Percentiles rank a stretch among this genome's conserved stretches.
These are phyloP conservation scores for Calonectria henricotiae DNA, from an alignment of 2,329 filamentous ascomycete species.

Conservation along the genomic window DNA sequence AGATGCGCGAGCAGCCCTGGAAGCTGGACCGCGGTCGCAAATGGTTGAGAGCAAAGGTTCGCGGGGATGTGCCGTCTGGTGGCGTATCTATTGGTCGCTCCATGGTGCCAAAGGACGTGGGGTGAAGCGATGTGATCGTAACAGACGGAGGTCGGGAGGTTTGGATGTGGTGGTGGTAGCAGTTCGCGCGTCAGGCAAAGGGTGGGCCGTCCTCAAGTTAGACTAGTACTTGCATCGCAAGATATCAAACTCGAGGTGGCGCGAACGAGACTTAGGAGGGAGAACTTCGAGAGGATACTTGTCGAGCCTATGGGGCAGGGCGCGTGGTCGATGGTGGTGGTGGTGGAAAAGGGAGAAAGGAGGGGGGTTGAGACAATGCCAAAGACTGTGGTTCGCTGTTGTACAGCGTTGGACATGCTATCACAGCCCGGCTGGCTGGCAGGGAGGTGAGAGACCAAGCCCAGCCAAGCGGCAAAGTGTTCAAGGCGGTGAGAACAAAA, in stretches of 20 bases:
- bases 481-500: constrained; percentile 48
- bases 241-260: constrained; percentile 17
- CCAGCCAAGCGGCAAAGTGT: constrained; percentile 34
- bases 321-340: constrained; percentile 3
- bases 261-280: neutral
- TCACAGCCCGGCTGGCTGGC: constrained; percentile 17
- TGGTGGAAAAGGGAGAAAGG: constrained; percentile 7
- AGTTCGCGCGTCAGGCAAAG: constrained; percentile 45
- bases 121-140: constrained; percentile 7
- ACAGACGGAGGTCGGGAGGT: constrained; percentile 16
- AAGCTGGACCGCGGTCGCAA: constrained; percentile 76
- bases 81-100: constrained; percentile 54
- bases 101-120: constrained; percentile 48
- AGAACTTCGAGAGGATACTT: too few relatives aligned
- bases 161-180: constrained; percentile 32
- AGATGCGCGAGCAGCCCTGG: constrained; percentile 86
- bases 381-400: constrained; percentile 27
- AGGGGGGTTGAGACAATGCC: constrained; percentile 11
- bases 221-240: constrained; percentile 36
- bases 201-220: constrained; percentile 28
- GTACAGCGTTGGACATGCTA: constrained; percentile 24
- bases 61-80: constrained; percentile 66
- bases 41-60: constrained; percentile 72
- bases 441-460: constrained; percentile 15
- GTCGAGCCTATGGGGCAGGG: neutral